These are phyloP conservation scores for Aureobasidium leucospermi DNA, from an alignment of 2,329 filamentous ascomycete genomes.

Conservation along the genomic window DNA sequence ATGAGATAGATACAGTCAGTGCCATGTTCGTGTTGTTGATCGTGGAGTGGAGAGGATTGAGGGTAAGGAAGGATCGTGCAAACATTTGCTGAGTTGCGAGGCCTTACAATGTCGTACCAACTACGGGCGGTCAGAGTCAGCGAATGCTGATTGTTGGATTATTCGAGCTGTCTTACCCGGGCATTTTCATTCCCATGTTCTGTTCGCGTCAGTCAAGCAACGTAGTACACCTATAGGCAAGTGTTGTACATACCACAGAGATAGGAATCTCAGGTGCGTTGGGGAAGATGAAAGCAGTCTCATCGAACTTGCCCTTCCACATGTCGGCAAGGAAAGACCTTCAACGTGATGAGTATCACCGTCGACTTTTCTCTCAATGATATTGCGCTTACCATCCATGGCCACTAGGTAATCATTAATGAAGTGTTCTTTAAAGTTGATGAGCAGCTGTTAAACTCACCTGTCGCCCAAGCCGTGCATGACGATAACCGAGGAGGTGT, in stretches of 20 bases:
- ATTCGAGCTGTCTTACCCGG: not conserved
- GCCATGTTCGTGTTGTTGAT: not conserved
- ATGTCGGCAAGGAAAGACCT: slow-evolving; percentile 76
- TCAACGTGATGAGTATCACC: not conserved
- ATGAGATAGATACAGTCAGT: slow-evolving; percentile 2
- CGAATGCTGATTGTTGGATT: not conserved
- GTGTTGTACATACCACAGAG: slow-evolving; percentile 55
- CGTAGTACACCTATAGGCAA: not conserved
- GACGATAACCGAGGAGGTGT: slow-evolving; percentile 94
- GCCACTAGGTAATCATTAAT: slow-evolving; percentile 35
- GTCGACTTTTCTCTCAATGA: not conserved
- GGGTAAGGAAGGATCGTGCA: slow-evolving; percentile 7
- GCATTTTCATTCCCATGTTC: slow-evolving; percentile 9
- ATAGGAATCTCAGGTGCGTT: slow-evolving; percentile 83
- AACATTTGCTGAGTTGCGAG: slow-evolving; percentile 27
- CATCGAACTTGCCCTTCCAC: slow-evolving; percentile 75
- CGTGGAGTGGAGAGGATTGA: not conserved
- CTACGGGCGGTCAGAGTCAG: slow-evolving; percentile 24
- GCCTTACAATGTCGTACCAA: slow-evolving; percentile 72
- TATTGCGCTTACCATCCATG: slow-evolving; percentile 56
- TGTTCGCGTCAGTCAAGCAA: not conserved
- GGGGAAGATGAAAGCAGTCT: slow-evolving; percentile 91
- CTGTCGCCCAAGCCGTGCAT: slow-evolving; percentile 85
- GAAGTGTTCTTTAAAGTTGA: not conserved
- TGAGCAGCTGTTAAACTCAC: slow-evolving; percentile 20